Evolutionary conservation across 2,329 filamentous ascomycete species (phyloP).

Genomic region (Phaeoacremonium minimum): DNA sequence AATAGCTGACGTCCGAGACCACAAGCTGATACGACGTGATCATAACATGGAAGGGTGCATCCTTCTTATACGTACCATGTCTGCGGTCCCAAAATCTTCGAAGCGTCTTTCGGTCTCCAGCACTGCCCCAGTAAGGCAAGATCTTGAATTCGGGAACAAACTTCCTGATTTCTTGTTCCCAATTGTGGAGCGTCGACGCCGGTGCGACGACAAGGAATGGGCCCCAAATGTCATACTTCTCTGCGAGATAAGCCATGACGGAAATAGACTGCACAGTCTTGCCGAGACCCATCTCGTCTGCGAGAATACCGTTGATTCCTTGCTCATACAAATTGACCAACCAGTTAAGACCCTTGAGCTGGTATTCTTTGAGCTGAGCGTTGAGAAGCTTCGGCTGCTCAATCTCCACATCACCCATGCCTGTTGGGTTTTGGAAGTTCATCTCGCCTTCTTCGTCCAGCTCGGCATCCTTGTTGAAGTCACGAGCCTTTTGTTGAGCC

Average conservation of each 20-base stretch:
- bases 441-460: slow-evolving; percentile 92
- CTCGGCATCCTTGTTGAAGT: slow-evolving; percentile 76
- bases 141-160: slow-evolving; percentile 96
- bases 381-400: slow-evolving; percentile 91
- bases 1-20: slow-evolving; percentile 92
- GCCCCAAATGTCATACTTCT: slow-evolving; percentile 97
- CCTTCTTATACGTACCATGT: slow-evolving; percentile 89
- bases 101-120: slow-evolving; percentile 88
- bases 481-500: slow-evolving; percentile 86
- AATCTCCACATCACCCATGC: slow-evolving; percentile 89
- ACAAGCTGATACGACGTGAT: slow-evolving; percentile 97
- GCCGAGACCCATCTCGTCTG: slow-evolving; percentile 98
- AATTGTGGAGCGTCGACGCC: slow-evolving; percentile 95
- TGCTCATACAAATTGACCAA: slow-evolving; percentile 98
- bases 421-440: slow-evolving; percentile 99
- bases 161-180: slow-evolving; percentile 95
- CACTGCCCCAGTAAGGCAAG: slow-evolving; percentile 94
- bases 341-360: slow-evolving; percentile 99
- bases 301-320: slow-evolving; percentile 98
- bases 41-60: slow-evolving; percentile 91
- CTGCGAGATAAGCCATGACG: slow-evolving; percentile 97
- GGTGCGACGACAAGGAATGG: slow-evolving; percentile 96
- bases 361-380: slow-evolving; percentile 95
- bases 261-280: slow-evolving; percentile 99
- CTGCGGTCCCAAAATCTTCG: slow-evolving; percentile 99